phyloP scores from a whole-genome alignment of 768 basidiomycete species.

The Podaxis carcinomalis region DNA sequence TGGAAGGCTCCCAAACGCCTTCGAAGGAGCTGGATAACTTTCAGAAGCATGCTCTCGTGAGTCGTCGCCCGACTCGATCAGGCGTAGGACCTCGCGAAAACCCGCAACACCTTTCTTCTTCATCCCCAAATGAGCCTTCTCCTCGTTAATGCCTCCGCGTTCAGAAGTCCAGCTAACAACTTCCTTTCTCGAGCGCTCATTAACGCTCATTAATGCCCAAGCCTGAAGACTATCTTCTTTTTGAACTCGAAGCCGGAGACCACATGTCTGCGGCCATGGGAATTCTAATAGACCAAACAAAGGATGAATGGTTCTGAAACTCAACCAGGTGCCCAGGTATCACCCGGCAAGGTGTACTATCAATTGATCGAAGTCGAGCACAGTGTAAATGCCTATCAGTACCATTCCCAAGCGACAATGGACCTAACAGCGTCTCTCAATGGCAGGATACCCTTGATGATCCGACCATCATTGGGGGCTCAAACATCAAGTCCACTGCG shows the following conservation, averaged over 20 bases:
- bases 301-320: too few species aligned
- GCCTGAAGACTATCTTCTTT: background rate
- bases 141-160: background rate
- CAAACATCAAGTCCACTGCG: too few species aligned
- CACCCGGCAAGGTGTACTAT: too few species aligned
- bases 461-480: too few species aligned
- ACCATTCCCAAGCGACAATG: too few species aligned
- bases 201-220: background rate
- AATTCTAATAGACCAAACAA: background rate
- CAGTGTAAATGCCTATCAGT: too few species aligned
- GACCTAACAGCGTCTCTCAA: too few species aligned
- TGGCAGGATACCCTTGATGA: too few species aligned
- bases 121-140: background rate
- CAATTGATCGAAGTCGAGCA: too few species aligned
- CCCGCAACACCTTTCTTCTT: background rate
- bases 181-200: background rate
- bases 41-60: background rate
- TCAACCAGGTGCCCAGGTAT: too few species aligned
- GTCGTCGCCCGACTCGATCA: background rate
- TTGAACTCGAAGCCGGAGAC: background rate
- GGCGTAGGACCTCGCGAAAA: background rate
- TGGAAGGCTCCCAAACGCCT: background rate
- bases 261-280: background rate
- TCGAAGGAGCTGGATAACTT: background rate
- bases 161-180: background rate